Evolutionary conservation across 208 protist genomes (phyloP), one percentile per base, ranked within the genome.

Genomic region (Trypanosoma platydactyli): DNA sequence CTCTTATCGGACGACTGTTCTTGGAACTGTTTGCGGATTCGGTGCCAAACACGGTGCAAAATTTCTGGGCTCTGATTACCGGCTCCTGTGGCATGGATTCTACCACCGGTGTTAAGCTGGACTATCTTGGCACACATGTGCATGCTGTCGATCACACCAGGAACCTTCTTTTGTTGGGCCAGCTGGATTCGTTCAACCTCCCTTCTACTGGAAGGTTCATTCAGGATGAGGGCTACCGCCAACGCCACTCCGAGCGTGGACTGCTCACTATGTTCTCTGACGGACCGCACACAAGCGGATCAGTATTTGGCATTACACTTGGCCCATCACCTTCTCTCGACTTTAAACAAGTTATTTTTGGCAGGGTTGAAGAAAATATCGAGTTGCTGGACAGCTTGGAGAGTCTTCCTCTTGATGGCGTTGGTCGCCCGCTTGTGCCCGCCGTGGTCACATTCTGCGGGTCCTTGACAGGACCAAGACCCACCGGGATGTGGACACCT

Each of bases 341-440:
- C 63, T 94, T 88, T 64, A 95, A 94, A 55, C 97, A 99, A 66
- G 91, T 97, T 24, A 96, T 98, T 12, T 98, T 99, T 70, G 97
- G 97, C 18, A 71, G 85, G n/a, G 91, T 97, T 33, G 73, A 92
- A 33, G 82, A 95, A 40, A 91, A 93, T 35, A 52, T 89, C 35
- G 53, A 63, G 24, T 44, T 92, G 25, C 60, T 95, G 54, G 87
- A 91, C 12, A 88, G 86, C 71, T 35, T 95, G 22, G 86, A 93
- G 68, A 64, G 67, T 1, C 66, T 95, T 46, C 79, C 89, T 6
- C 61, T 88, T 41, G 81, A 91, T 66, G 66, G 61, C 22, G 78
- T 85, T 5, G 86, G 86, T 18, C 64, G 69, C 6, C 86, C 87
- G 12, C 53, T 91, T 27, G 68, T 74, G 22, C 65, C 77, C 5